Evolutionary conservation across 768 basidiomycete species (phyloP).

Genomic region (Tephrocybe sp.): DNA sequence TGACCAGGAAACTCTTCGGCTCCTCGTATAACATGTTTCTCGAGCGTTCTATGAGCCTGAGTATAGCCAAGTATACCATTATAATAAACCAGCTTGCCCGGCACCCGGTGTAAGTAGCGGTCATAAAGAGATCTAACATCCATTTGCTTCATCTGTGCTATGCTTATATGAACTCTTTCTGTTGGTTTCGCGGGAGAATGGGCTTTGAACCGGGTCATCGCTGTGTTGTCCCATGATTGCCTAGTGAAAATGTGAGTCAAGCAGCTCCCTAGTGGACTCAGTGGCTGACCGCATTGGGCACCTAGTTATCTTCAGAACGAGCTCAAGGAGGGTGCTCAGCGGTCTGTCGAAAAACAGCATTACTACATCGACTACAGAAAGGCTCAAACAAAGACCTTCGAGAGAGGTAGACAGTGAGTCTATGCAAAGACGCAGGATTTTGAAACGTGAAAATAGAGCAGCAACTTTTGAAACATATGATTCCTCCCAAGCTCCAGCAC

Average conservation of each 20-base stretch:
- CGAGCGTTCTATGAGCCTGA: constrained; percentile 96
- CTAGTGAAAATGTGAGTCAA: constrained; percentile 75
- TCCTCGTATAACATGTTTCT: constrained; percentile 90
- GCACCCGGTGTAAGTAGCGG: constrained; percentile 87
- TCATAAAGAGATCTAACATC: constrained; percentile 20
- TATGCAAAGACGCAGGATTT: too few species aligned
- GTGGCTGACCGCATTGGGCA: neutral
- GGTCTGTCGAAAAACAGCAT: constrained; percentile 87
- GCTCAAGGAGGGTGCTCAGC: constrained; percentile 85
- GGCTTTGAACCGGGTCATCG: constrained; percentile 88
- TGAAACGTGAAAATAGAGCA: too few species aligned
- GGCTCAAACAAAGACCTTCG: too few species aligned
- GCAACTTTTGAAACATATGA: too few species aligned
- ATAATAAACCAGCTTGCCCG: constrained; percentile 92
- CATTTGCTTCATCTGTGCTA: constrained; percentile 15
- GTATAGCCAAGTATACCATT: constrained; percentile 84
- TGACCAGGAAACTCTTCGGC: constrained; percentile 73
- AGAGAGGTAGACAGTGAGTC: too few species aligned
- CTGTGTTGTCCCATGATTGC: constrained; percentile 74
- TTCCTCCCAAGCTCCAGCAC: too few species aligned
- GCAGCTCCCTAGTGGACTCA: neutral
- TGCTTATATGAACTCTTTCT: constrained; percentile 22
- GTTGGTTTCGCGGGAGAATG: constrained; percentile 90
- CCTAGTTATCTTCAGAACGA: constrained; percentile 86
- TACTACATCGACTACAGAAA: constrained; percentile 99